A percentile compares a stretch with the other conserved stretches of the same genome.
These are phyloP conservation scores for Xylaria sp. DNA, from an alignment of 2,329 filamentous ascomycete genomes.

Conservation along the genomic window DNA sequence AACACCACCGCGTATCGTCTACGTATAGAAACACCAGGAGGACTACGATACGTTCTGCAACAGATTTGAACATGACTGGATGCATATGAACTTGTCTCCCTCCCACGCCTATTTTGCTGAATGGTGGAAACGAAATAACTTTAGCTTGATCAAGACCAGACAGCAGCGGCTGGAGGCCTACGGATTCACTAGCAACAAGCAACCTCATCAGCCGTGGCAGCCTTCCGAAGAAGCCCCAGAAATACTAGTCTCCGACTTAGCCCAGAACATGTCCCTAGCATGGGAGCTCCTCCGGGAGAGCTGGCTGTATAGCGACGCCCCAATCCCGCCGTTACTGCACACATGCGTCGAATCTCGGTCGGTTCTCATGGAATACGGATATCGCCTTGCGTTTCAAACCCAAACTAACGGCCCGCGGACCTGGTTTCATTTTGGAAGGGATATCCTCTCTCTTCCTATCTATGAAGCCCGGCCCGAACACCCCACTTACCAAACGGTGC, in stretches of 20 bases:
- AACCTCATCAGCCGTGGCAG: background rate
- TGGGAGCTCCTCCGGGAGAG: conserved; percentile 5
- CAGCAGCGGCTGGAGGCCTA: conserved; percentile 7
- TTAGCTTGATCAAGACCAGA: too few relatives aligned
- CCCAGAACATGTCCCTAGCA: conserved; percentile 1
- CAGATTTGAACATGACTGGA: background rate
- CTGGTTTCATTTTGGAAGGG: conserved; percentile 13
- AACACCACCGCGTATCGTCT: conserved; percentile 13
- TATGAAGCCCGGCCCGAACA: too few relatives aligned
- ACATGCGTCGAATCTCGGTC: conserved; percentile 9
- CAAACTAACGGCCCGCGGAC: conserved; percentile 6
- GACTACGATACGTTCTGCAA: background rate
- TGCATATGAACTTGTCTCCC: conserved; percentile 1
- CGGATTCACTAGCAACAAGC: conserved; percentile 1
- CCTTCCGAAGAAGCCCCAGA: conserved; percentile 3
- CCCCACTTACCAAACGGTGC: background rate
- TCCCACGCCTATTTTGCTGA: conserved; percentile 6
- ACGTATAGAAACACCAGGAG: background rate
- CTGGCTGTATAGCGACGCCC: conserved; percentile 10
- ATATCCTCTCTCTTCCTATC: background rate
- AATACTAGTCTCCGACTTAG: conserved; percentile 6
- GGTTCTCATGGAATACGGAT: conserved; percentile 3
- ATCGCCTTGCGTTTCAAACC: conserved; percentile 7
- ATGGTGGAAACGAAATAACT: conserved; percentile 3
- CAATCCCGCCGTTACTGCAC: conserved; percentile 10